Evolutionary conservation across 768 basidiomycete species (phyloP).

Genomic region (Mycena belliarum): DNA sequence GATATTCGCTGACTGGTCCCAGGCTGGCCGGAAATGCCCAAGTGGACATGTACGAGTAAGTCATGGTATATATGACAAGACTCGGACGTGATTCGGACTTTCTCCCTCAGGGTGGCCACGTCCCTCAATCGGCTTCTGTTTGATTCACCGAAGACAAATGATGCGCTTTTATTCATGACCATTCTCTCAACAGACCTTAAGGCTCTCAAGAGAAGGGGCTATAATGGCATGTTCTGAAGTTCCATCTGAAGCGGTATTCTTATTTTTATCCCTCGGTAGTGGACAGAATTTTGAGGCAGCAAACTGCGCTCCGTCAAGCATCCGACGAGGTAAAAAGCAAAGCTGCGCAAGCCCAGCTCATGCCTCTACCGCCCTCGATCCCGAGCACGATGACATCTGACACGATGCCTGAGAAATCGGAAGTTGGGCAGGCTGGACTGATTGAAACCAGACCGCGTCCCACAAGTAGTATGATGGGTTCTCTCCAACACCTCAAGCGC

Average conservation of each 20-base stretch:
- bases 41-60: conserved; percentile 92
- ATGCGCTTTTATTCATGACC: conserved; percentile 88
- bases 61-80: background rate
- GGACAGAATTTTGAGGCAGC: conserved; percentile 86
- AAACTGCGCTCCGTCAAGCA: conserved; percentile 61
- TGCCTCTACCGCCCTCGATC: conserved; percentile 27
- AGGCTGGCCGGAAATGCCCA: conserved; percentile 69
- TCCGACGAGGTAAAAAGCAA: conserved; percentile 49
- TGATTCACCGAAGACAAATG: conserved; percentile 77
- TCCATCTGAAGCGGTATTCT: background rate
- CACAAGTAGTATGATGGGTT: conserved; percentile 13
- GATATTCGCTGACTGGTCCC: too few relatives aligned
- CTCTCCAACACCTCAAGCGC: conserved; percentile 32
- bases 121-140: conserved; percentile 82
- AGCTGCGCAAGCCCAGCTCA: conserved; percentile 32
- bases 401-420: conserved; percentile 1
- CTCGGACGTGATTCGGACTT: background rate
- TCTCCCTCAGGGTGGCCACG: conserved; percentile 76
- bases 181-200: conserved; percentile 89
- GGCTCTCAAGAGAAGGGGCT: conserved; percentile 79
- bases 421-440: background rate
- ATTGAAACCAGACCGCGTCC: conserved; percentile 7
- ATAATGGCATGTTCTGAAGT: conserved; percentile 59
- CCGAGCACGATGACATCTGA: conserved; percentile 8
- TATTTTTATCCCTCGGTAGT: conserved; percentile 44